These are phyloP conservation scores for Pseudogymnoascus sp. DNA, from an alignment of 2,329 filamentous ascomycete genomes.

Conservation along the genomic window DNA sequence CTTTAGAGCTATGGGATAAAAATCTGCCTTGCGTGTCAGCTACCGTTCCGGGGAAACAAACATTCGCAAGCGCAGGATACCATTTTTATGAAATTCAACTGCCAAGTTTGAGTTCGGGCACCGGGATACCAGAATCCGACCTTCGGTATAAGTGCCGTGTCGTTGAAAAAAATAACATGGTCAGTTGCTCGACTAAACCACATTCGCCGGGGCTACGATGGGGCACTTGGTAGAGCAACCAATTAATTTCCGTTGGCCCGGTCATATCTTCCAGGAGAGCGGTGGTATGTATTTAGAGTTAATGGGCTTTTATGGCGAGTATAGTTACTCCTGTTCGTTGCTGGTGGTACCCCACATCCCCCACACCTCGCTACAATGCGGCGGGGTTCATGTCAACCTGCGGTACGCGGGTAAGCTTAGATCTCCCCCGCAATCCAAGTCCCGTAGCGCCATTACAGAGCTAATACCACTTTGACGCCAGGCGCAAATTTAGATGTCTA, in stretches of 20 bases:
- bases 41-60: neutral
- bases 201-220: neutral
- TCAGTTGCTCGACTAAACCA: neutral
- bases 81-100: neutral
- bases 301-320: neutral
- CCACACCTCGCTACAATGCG: too few species aligned
- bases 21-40: neutral
- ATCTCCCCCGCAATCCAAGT: too few species aligned
- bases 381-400: too few species aligned
- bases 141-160: neutral
- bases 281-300: neutral
- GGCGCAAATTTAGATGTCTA: too few species aligned
- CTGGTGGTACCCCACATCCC: too few species aligned
- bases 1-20: neutral
- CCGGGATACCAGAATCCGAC: neutral
- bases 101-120: neutral
- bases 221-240: neutral
- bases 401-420: too few species aligned
- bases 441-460: too few species aligned
- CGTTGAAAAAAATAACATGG: neutral
- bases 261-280: neutral
- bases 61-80: neutral
- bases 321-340: neutral
- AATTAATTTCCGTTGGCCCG: neutral
- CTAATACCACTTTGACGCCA: too few species aligned